Evolutionary conservation across 495 filamentous ascomycete species (phyloP), one percentile per base, ranked within the genome.

Genomic region (Daldinia loculata): DNA sequence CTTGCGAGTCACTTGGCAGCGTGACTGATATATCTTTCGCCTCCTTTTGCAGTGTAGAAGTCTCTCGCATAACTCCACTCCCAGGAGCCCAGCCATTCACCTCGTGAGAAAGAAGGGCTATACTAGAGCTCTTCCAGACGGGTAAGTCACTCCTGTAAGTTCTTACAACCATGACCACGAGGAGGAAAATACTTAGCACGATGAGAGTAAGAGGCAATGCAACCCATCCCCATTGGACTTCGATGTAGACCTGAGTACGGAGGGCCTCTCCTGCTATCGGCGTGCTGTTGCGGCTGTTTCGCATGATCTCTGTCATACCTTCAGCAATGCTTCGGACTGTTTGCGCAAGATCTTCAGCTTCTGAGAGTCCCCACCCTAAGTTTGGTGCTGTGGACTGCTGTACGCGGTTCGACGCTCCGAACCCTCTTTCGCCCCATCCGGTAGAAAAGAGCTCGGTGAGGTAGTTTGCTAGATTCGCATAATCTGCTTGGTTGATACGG

Each of bases 231-330:
- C 55, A 57, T 17, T 39, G 29, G 34, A 57, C 55, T 30, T 57
- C 17, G 19, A 57, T 57, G 30, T 36, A 57, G n/a, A 57, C 9
- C 9, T 26, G 17, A 30, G 55, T 57, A 14, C 34, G 55, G 55
- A 36, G 22, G 0, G 34, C 55, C 19, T 57, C 34, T 39, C 55
- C 55, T 24, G 32, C 7, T 24, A 39, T 26, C 19, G 29, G 19
- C n/a, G 55, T 57, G 32, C 55, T 57, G 19, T 57, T 57, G 34
- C 55, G 55, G 55, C 55, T 39, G 19, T 57, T 36, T 38, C 55
- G 55, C 15, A 57, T 34, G 5, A 57, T 17, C 11, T 57, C 55
- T 2, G 55, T 57, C 34, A 57, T 57, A 14, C 30, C 14, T 4
- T 57, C 55, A 9, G 55, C 55, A 17, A 57, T 57, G 34, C 14